Evolutionary conservation across 225 moss, liverwort and hornwort genomes (phyloP), one percentile per base, ranked within the genome.

Genomic region (Bryum argenteum): DNA sequence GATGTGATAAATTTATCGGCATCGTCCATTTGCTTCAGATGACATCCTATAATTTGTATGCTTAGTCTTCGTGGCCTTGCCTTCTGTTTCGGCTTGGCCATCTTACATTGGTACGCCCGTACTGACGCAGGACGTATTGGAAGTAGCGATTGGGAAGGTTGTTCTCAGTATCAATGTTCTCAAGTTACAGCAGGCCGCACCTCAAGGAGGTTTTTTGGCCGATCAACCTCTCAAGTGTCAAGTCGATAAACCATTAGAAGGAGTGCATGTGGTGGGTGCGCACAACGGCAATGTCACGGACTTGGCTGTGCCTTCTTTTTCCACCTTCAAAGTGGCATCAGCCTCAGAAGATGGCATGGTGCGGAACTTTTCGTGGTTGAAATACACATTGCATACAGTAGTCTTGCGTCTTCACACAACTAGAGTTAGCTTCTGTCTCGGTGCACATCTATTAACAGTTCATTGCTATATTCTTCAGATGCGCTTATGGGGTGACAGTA

Each of bases 291-390:
- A 80, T 63, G 79, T 98, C 9, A 98, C 90, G 48, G 94, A 94
- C 74, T 79, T 98, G 48, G 92, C 97, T 40, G 88, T 94, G 69
- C 88, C 94, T 54, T 76, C 81, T 28, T 89, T 84, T 76, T 82
- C 80, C 51, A 88, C 97, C 24, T 83, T 79, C 72, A 88, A 88
- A 74, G 83, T 98, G 66, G 97, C 92, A 63, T 94, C 97, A 52
- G 90, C 92, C 14, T 94, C 97, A 58, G 79, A 88, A 78, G 97
- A 98, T 84, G 97, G 97, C 83, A 85, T 82, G 89, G 97, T 98
- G 71, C 66, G 88, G 40, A 28, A 37, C 38, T 65, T 42, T 58
- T 57, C 6, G 26, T 52, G 57, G 54, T 69, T 8, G 54, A 19
- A 56, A 43, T 11, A 33, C 40, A 23, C 33, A 20, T 20, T 57